phyloP scores from a whole-genome alignment of 1,284 basidiomycete genomes.

The Ustilago cynodontis region DNA sequence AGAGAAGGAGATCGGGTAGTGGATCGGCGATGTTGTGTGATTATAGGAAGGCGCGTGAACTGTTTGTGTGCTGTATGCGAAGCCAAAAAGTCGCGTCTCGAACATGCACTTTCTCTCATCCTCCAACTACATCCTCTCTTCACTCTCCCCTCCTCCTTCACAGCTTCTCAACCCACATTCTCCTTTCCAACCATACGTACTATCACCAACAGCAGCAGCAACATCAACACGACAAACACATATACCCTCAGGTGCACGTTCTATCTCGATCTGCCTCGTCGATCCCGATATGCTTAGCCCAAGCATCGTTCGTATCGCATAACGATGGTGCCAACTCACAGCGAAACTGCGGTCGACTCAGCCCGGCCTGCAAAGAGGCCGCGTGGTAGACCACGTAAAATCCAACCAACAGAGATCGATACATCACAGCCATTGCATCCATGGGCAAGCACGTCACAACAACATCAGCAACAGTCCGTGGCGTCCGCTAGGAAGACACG shows the following conservation, averaged over 20 bases:
- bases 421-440: constrained; percentile 28
- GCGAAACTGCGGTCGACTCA: neutral
- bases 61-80: neutral
- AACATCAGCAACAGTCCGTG: neutral
- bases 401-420: constrained; percentile 20
- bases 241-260: neutral
- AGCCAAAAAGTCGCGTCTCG: constrained; percentile 20
- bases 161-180: no score
- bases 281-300: neutral
- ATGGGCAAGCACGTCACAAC: constrained; percentile 24
- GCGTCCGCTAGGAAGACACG: neutral
- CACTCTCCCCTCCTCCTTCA: neutral
- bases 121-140: neutral
- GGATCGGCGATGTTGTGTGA: constrained; percentile 32
- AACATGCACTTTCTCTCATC: constrained; percentile 1
- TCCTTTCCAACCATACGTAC: neutral
- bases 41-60: neutral
- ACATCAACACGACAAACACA: neutral
- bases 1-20: constrained; percentile 4
- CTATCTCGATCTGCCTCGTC: neutral
- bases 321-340: neutral
- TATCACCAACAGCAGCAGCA: constrained; percentile 13
- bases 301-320: neutral
- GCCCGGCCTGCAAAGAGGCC: constrained; percentile 6
- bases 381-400: constrained; percentile 19